Conservation (phyloP, 768 basidiomycete species). For the Chiua virens region DNA sequence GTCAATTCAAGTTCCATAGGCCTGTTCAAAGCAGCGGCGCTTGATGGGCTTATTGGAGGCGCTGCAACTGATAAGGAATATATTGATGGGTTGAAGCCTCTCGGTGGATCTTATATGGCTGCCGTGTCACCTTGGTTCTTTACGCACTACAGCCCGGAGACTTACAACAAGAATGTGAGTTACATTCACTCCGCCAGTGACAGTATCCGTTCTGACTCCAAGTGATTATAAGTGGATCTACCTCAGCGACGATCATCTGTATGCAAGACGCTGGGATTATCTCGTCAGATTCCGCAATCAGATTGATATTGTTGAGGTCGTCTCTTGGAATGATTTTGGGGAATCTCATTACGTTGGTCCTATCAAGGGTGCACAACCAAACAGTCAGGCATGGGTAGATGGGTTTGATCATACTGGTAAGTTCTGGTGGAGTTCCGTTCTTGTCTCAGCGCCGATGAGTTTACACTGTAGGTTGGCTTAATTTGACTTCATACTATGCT, state of each 20-base stretch:
- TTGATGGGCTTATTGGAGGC: constrained; percentile 42
- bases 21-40: constrained; percentile 1
- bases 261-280: constrained; percentile 65
- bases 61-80: constrained; percentile 57
- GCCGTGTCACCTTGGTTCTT: constrained; percentile 78
- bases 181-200: neutral
- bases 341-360: constrained; percentile 82
- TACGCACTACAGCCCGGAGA: constrained; percentile 67
- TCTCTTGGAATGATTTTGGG: constrained; percentile 76
- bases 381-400: constrained; percentile 69
- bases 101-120: constrained; percentile 42
- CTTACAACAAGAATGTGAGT: constrained; percentile 73
- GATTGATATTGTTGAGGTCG: constrained; percentile 58
- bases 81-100: constrained; percentile 41
- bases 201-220: constrained; percentile 1
- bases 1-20: constrained; percentile 36
- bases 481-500: constrained; percentile 64
- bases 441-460: neutral
- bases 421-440: constrained; percentile 11
- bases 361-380: constrained; percentile 64
- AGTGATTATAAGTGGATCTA: constrained; percentile 53
- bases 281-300: constrained; percentile 55
- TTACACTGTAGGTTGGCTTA: constrained; percentile 55
- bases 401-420: constrained; percentile 56
- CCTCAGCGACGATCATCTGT: constrained; percentile 66